Evolutionary conservation across 139 green algal species (phyloP), one percentile per base, ranked within the genome.

Genomic region (Coccomyxa sp.): DNA sequence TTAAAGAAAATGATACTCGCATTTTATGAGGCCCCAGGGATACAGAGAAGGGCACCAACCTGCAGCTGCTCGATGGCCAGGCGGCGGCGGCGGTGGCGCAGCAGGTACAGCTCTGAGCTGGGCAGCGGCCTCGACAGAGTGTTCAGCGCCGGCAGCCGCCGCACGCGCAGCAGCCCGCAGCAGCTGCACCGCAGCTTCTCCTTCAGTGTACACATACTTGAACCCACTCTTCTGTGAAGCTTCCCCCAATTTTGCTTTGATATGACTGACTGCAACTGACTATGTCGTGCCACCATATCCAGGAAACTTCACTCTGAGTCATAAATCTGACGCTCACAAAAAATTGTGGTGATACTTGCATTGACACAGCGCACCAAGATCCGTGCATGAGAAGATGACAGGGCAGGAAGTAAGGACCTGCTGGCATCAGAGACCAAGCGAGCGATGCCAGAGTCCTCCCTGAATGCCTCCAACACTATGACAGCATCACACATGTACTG

Each of bases 401-500:
- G 7, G 79, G 15, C 9, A 17, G 57, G n/a, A 14, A 13, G 32
- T 76, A 1, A 32, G 14, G 31, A 83, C 83, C 83, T 86, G 58
- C 32, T 59, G 51, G 78, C 28, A 51, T 86, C 83, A 67, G 83
- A 58, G 28, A 76, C 27, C 3, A 86, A 13, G 51, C 79, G 67
- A 17, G 83, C 87, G n/a, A 95, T 84, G 38, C 88, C 84, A 0
- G 91, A 91, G 80, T 90, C 88, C 75, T 95, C 90, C 15, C 85
- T 76, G 32, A 96, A 67, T 15, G 85, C 81, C 68, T 95, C 85
- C 68, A 97, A 67, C 0, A 77, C 30, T 13, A 96, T 66, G 58
- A 94, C 93, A 10, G 76, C 87, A 79, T 96, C 91, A 1, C 84
- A 88, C 27, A 93, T 58, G 81, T 95, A 92, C 85, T 58, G 30